phyloP scores from a whole-genome alignment of 768 basidiomycete genomes.

The Kwoniella mangroviensis region DNA sequence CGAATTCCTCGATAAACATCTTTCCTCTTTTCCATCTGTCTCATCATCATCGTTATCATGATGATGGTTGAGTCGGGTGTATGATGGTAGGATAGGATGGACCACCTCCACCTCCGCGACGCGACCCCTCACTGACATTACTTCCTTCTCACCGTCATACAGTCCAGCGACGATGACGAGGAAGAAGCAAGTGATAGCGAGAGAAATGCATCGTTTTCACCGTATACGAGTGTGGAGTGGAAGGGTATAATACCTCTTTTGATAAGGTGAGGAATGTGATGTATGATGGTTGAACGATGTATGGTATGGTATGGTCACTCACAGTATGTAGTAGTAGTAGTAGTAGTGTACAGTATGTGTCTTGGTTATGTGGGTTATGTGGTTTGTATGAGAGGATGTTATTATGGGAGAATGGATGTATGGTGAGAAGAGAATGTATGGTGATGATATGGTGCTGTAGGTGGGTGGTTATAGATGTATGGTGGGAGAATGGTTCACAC shows the following conservation, averaged over 20 bases:
- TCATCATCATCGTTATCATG: background rate
- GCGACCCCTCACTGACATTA: conserved; percentile 12
- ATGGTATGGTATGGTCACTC: conserved; percentile 14
- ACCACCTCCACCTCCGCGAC: conserved; percentile 27
- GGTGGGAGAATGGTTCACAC: background rate
- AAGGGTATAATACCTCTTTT: conserved; percentile 8
- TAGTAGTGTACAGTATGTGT: conserved; percentile 10
- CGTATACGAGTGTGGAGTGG: conserved; percentile 2
- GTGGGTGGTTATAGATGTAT: conserved; percentile 7
- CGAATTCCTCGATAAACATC: background rate
- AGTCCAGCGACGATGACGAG: conserved; percentile 3
- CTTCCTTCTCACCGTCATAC: background rate
- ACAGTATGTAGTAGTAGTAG: conserved; percentile 15
- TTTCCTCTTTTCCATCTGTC: background rate
- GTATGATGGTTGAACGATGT: conserved; percentile 3
- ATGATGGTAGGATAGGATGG: conserved; percentile 3
- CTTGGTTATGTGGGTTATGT: conserved; percentile 3
- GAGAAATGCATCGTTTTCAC: conserved; percentile 3
- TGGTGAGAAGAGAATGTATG: conserved; percentile 17
- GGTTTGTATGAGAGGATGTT: conserved; percentile 7
- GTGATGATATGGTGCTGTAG: conserved; percentile 3
- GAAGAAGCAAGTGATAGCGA: conserved; percentile 4
- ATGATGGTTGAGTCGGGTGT: background rate
- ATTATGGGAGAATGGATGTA: conserved; percentile 15
- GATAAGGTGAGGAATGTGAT: background rate